Evolutionary conservation across 306 rosid species (phyloP).

Genomic region (Inga leiocalycina): DNA sequence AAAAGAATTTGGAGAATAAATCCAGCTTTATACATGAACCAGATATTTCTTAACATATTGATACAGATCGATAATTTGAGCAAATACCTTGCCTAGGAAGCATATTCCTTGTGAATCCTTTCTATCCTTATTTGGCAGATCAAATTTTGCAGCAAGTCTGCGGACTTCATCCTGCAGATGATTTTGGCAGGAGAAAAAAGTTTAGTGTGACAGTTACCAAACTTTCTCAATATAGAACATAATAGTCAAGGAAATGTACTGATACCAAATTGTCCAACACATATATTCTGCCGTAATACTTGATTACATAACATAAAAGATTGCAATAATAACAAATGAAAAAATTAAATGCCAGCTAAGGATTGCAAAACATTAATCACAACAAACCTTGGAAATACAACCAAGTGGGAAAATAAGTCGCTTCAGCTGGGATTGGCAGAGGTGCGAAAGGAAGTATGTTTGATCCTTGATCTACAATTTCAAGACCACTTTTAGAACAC

Average conservation of each 20-base stretch:
- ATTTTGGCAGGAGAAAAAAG: conserved; percentile 22
- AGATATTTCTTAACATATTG: conserved; percentile 24
- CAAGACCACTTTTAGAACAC: conserved; percentile 32
- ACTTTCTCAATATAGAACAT: background rate
- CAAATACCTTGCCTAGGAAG: conserved; percentile 89
- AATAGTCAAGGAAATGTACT: background rate
- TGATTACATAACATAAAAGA: background rate
- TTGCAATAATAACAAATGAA: background rate
- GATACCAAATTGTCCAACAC: background rate
- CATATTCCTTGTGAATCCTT: conserved; percentile 99
- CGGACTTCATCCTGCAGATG: conserved; percentile 85
- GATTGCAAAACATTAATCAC: conserved; percentile 21
- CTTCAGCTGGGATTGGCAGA: conserved; percentile 85
- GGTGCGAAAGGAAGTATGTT: conserved; percentile 92
- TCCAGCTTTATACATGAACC: conserved; percentile 6
- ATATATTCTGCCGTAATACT: conserved; percentile 10
- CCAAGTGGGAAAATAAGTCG: conserved; percentile 84
- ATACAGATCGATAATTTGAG: background rate
- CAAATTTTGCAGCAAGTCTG: conserved; percentile 73
- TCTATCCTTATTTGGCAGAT: conserved; percentile 87
- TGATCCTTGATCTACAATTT: conserved; percentile 87
- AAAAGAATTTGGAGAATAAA: conserved; percentile 1
- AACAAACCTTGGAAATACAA: conserved; percentile 81
- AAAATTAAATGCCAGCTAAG: conserved; percentile 17
- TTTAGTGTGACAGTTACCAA: background rate